Conservation (phyloP, 2,329 filamentous ascomycete species). For the Ilyonectria sp. region DNA sequence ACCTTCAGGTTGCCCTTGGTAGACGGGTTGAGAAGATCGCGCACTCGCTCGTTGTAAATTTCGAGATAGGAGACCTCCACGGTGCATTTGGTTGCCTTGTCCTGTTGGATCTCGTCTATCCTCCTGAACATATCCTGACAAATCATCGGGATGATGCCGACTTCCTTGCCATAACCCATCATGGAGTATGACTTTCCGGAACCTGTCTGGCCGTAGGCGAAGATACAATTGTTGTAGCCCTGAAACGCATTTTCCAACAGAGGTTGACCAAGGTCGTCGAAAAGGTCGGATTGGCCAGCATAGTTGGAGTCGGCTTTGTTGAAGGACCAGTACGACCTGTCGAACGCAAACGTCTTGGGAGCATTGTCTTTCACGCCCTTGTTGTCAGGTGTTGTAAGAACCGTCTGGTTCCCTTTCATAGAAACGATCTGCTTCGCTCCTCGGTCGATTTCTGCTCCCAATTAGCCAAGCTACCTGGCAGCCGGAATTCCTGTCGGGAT, state of each 20-base stretch:
- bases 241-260: constrained; percentile 98
- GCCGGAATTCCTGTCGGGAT: constrained; percentile 11
- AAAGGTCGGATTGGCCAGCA: constrained; percentile 91
- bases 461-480: constrained; percentile 38
- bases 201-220: constrained; percentile 97
- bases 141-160: constrained; percentile 96
- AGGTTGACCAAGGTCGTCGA: constrained; percentile 88
- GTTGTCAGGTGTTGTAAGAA: constrained; percentile 81
- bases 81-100: constrained; percentile 87
- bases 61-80: constrained; percentile 99
- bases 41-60: constrained; percentile 98
- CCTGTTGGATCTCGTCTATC: constrained; percentile 79
- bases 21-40: constrained; percentile 93
- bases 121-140: constrained; percentile 98
- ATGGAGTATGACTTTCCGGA: constrained; percentile 99
- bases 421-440: constrained; percentile 96
- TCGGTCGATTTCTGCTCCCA: constrained; percentile 82
- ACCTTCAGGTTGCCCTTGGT: constrained; percentile 98
- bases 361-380: constrained; percentile 81
- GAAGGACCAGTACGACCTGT: constrained; percentile 99
- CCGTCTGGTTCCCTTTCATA: constrained; percentile 94
- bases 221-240: constrained; percentile 99
- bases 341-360: constrained; percentile 92
- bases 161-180: constrained; percentile 98
- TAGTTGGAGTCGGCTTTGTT: constrained; percentile 85